Evolutionary conservation across 768 basidiomycete species (phyloP), one percentile per base, ranked within the genome.

Genomic region (Leccinum boreale): DNA sequence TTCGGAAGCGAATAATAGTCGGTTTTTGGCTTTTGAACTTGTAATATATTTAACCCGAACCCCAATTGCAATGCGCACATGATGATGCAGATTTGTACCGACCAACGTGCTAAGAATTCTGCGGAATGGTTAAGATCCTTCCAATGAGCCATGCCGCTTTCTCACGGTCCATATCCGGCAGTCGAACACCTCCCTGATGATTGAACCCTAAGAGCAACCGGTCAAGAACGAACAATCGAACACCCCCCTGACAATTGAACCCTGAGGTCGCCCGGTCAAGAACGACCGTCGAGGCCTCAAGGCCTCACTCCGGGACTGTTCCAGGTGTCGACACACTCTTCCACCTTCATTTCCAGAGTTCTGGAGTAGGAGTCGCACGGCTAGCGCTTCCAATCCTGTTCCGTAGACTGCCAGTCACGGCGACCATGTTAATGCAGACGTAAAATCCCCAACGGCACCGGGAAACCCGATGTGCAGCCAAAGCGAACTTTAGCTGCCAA

Each of bases 1-100:
- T 52, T 67, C 65, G 68, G 67, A 59, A 70, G 64, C 68, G 64
- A 61, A 55, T 36, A 50, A 54, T 55, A 46, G 53, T 60, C 52
- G 50, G 24, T 44, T 52, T 60, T 60, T 53, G 53, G 42, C 49
- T 58, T 59, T 50, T 26, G 57, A 12, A 46, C 53, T 29, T 57
- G 63, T 50, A 58, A 61, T 52, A 58, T 63, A 59, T n/a, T n/a
- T 65, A 58, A 65, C 61, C 14, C 35, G 50, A 58, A 61, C 62
- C 56, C 56, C n/a, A n/a, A n/a, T n/a, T n/a, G n/a, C 49, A 56
- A 55, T 50, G 28, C 28, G 33, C 53, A 42, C 33, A 55, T 53
- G 39, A 50, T 60, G 14, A 29, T 42, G 48, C 50, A 28, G 36
- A 35, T 52, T 24, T n/a, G 66, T 67, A 55, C 59, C 64, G 47